Evolutionary conservation across 1,139 yeast species (phyloP).

Genomic region (Zygosaccharomyces sapae): DNA sequence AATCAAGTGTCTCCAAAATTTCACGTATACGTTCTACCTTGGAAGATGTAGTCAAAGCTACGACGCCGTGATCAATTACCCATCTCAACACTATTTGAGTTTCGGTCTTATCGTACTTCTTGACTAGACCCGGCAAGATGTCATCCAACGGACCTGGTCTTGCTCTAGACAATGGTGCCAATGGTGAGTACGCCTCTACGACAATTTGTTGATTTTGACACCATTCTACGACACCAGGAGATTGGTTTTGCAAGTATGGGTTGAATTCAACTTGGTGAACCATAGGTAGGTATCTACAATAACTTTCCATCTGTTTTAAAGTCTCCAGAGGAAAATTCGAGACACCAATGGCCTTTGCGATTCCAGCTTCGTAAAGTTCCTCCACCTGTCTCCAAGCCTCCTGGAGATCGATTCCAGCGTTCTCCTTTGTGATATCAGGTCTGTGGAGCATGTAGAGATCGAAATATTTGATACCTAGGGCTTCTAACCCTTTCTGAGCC

Average conservation of each 20-base stretch:
- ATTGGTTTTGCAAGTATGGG: constrained; percentile 52
- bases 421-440: constrained; percentile 40
- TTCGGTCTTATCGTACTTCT: constrained; percentile 37
- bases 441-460: constrained; percentile 49
- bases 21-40: constrained; percentile 43
- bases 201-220: constrained; percentile 43
- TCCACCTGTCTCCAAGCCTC: constrained; percentile 40
- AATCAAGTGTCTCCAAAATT: constrained; percentile 43
- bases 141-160: constrained; percentile 34
- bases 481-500: constrained; percentile 37
- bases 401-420: constrained; percentile 36
- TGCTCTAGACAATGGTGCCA: constrained; percentile 54
- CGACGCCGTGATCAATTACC: constrained; percentile 40
- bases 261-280: constrained; percentile 56
- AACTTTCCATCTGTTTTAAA: constrained; percentile 38
- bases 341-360: constrained; percentile 40
- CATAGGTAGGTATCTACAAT: constrained; percentile 42
- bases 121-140: constrained; percentile 28
- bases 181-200: constrained; percentile 52
- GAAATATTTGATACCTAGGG: constrained; percentile 41
- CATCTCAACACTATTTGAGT: constrained; percentile 42
- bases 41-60: constrained; percentile 49
- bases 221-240: constrained; percentile 46
- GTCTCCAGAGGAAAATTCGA: constrained; percentile 45
- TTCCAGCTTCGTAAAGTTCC: constrained; percentile 19